Conservation (phyloP, 768 basidiomycete genomes). For the Leccinum arenicola region DNA sequence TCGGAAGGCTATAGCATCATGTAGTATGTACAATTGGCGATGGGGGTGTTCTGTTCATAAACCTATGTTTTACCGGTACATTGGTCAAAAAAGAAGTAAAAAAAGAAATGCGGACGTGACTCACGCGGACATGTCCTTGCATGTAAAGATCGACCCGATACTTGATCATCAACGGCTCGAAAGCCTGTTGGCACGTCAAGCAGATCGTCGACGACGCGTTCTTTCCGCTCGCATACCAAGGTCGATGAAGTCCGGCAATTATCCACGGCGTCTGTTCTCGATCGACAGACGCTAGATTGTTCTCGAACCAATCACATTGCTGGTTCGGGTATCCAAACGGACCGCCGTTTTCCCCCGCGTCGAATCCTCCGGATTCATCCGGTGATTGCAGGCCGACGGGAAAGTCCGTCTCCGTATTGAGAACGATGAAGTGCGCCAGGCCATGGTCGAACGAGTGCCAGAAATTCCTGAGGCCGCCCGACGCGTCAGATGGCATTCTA, state of each 20-base stretch:
- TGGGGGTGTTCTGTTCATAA: constrained; percentile 27
- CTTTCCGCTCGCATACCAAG: constrained; percentile 22
- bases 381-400: constrained; percentile 24
- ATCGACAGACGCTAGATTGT: constrained; percentile 26
- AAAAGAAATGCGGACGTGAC: background rate
- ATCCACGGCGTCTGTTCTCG: constrained; percentile 28
- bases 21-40: constrained; percentile 22
- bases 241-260: constrained; percentile 26
- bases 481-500: constrained; percentile 26
- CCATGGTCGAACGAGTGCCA: constrained; percentile 32
- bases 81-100: background rate
- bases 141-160: constrained; percentile 30
- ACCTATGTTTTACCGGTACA: background rate
- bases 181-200: constrained; percentile 24
- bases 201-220: constrained; percentile 11
- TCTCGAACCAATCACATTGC: constrained; percentile 27
- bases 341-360: constrained; percentile 21
- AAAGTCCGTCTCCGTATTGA: constrained; percentile 27
- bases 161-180: constrained; percentile 31
- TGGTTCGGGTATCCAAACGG: constrained; percentile 29
- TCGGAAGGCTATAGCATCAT: background rate
- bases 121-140: constrained; percentile 28
- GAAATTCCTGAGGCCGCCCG: constrained; percentile 26
- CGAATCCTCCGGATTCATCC: constrained; percentile 20
- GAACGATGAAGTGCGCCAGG: constrained; percentile 27